Evolutionary conservation across 129 eudicot species (phyloP), one percentile per base, ranked within the genome.

Genomic region (Kitagawia praeruptora): DNA sequence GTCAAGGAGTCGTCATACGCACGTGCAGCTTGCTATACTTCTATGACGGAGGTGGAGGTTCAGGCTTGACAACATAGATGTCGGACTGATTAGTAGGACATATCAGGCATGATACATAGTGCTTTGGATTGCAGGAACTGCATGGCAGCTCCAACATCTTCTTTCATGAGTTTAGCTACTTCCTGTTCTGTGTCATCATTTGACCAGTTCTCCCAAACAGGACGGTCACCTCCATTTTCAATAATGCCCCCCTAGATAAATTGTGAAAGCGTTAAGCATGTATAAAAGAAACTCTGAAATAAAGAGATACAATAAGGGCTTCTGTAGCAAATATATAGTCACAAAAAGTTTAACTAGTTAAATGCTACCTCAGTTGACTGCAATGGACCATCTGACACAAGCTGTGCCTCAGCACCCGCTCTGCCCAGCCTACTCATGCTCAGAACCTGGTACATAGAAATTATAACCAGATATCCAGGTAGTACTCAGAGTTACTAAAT

Each of bases 391-490:
- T 94, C 97, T 66, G 98, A 87, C 21, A 91, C 97, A 70, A 94
- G 93, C 78, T 91, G 98, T 31, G 97, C 98, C 70, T 90, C 98
- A 40, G 97, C 98, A 77, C 98, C 96, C 25, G 97, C 96, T 79
- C 97, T 96, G 41, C 98, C 98, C 61, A 94, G 90, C 86, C 98
- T 87, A 84, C 98, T 94, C 98, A 94, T 94, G 93, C 98, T 94
- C 84, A 94, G 87, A 70, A 94, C 98, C 97, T 93, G 87, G 31
- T 34, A 81, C 48, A 72, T 74, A 76, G 73, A 81, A 40, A 61
- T 74, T 71, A 46, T 80, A 48, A n/a, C 34, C 48, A 44, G 34
- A 64, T 78, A 1, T n/a, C 41, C 23, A n/a, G 0, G 46, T 42
- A 27, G 18, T 74, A n/a, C n/a, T 45, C 5, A 15, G 31, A 49